Evolutionary conservation across 169 alveolate species (phyloP).

Genomic region (Eimeria tenella): DNA sequence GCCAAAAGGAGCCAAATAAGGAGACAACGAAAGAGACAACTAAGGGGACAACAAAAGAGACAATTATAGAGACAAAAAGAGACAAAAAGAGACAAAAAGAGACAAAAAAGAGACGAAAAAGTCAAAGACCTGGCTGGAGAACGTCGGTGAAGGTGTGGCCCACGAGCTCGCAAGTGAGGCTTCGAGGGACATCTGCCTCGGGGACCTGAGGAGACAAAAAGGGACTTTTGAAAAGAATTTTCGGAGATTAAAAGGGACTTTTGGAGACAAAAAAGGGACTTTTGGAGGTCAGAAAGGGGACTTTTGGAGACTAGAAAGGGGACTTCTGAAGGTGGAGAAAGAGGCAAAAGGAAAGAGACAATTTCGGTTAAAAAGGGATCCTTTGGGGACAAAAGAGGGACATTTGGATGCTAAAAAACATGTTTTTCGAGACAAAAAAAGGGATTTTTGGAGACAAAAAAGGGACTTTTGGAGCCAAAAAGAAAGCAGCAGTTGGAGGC

Average conservation of each 20-base stretch:
- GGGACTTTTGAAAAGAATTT: neutral
- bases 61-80: neutral
- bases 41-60: neutral
- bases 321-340: neutral
- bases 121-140: constrained; percentile 43
- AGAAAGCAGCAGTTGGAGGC: neutral
- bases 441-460: too few relatives aligned
- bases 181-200: constrained; percentile 72
- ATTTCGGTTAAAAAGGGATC: neutral
- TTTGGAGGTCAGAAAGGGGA: neutral
- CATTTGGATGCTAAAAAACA: neutral
- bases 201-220: constrained; percentile 44
- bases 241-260: neutral
- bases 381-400: neutral
- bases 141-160: constrained; percentile 56
- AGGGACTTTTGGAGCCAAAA: too few relatives aligned
- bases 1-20: neutral
- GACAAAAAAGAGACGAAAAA: neutral
- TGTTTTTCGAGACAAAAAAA: neutral
- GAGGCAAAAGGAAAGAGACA: neutral
- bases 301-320: neutral
- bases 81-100: neutral
- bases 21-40: neutral
- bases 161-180: constrained; percentile 53
- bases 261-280: neutral